These are phyloP conservation scores for Tetragonia tetragonoides DNA, from an alignment of 148 eudicot species.

Conservation along the genomic window DNA sequence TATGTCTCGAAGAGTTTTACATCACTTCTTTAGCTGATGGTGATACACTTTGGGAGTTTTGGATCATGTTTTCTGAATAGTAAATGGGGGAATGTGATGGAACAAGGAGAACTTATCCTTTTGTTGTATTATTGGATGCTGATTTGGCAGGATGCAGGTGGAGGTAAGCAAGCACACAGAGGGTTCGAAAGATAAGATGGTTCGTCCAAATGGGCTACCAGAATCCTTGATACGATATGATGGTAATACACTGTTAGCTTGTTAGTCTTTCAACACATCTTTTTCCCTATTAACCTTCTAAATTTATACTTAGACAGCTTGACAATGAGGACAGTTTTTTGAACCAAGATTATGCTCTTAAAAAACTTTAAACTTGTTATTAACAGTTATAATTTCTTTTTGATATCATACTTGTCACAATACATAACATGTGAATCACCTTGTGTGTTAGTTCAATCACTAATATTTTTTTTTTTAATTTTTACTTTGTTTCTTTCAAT, in stretches of 20 bases:
- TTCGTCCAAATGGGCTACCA: constrained; percentile 92
- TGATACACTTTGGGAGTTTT: not conserved
- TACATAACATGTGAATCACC: not conserved
- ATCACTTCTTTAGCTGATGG: constrained; percentile 8
- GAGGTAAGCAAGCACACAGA: constrained; percentile 99
- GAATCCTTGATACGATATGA: constrained; percentile 92
- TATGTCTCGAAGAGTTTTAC: not conserved
- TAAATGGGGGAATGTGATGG: constrained; percentile 20
- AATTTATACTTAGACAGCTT: not conserved
- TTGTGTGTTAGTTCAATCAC: not conserved
- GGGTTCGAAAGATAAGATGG: constrained; percentile 72
- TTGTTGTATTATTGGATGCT: constrained; percentile 20
- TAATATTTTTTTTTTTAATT: not conserved
- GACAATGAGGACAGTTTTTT: not conserved
- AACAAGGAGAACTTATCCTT: constrained; percentile 14
- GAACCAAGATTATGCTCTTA: not conserved
- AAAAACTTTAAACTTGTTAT: not conserved
- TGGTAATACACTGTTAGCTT: constrained; percentile 43
- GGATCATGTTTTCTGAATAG: constrained; percentile 12
- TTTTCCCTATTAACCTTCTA: not conserved
- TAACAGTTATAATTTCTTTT: not conserved
- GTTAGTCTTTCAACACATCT: not conserved
- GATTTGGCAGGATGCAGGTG: constrained; percentile 85
- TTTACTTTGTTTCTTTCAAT: not conserved
- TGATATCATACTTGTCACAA: not conserved